These are phyloP conservation scores for Carex cristatella DNA, from an alignment of 176 grass and related monocot species.

Conservation along the genomic window DNA sequence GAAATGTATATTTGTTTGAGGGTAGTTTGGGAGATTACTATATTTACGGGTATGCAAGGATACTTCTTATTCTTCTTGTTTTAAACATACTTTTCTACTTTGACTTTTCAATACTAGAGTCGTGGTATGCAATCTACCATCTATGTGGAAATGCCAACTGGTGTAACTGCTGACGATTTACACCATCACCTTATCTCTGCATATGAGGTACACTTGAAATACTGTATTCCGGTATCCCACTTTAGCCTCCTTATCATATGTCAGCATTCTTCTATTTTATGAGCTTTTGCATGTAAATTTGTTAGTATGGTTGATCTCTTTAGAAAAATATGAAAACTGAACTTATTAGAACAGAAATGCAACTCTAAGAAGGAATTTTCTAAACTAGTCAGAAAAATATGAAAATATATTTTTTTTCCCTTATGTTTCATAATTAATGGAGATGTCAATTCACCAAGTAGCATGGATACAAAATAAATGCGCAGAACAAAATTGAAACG, in stretches of 20 bases:
- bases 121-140: conserved; percentile 98
- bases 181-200: conserved; percentile 65
- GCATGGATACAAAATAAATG: background rate
- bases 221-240: background rate
- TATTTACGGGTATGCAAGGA: background rate
- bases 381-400: background rate
- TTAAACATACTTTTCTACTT: background rate
- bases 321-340: background rate
- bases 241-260: background rate
- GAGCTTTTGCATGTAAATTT: background rate
- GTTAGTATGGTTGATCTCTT: background rate
- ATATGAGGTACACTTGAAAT: conserved; percentile 54
- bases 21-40: background rate
- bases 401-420: background rate
- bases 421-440: background rate
- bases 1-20: background rate
- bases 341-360: background rate
- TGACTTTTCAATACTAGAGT: conserved; percentile 41
- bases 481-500: background rate
- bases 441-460: background rate
- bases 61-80: background rate
- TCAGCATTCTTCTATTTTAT: background rate
- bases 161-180: conserved; percentile 63
- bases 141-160: conserved; percentile 75
- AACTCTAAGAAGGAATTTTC: background rate